Evolutionary conservation across 2,329 filamentous ascomycete genomes (phyloP).

Genomic region (Colletotrichum liaoningense): DNA sequence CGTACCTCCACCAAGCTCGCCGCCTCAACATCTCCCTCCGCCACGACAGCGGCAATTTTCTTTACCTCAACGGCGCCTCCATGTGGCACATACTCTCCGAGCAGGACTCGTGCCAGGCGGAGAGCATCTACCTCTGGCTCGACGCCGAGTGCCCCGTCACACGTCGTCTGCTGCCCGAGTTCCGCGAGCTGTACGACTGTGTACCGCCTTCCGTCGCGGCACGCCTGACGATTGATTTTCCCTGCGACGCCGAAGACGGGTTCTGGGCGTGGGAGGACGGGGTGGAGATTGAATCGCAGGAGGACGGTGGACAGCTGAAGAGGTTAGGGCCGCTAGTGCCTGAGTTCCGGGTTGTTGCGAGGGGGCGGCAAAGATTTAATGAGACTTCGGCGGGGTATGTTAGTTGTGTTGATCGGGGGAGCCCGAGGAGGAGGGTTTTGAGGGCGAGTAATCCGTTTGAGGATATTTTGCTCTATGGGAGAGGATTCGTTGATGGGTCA

Average conservation of each 20-base stretch:
- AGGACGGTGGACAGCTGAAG: neutral
- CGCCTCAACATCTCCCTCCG: slow-evolving; percentile 35
- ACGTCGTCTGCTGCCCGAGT: slow-evolving; percentile 34
- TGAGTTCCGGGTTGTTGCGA: slow-evolving; percentile 24
- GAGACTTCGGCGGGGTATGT: slow-evolving; percentile 16
- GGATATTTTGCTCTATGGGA: slow-evolving; percentile 34
- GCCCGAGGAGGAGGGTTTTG: slow-evolving; percentile 13
- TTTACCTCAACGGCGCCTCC: slow-evolving; percentile 26
- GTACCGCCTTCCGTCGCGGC: slow-evolving; percentile 5
- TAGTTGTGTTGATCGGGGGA: neutral
- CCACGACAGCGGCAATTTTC: slow-evolving; percentile 32
- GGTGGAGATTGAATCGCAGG: neutral
- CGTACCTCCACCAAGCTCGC: neutral
- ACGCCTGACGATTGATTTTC: slow-evolving; percentile 23
- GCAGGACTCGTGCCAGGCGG: neutral
- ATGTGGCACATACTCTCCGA: slow-evolving; percentile 27
- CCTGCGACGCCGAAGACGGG: slow-evolving; percentile 32
- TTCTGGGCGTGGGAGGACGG: slow-evolving; percentile 35
- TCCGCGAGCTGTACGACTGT: slow-evolving; percentile 19
- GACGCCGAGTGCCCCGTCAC: slow-evolving; percentile 35
- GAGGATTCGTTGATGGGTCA: slow-evolving; percentile 11
- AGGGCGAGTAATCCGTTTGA: slow-evolving; percentile 33
- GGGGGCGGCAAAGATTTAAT: slow-evolving; percentile 29
- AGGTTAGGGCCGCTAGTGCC: slow-evolving; percentile 2
- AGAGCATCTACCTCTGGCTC: slow-evolving; percentile 32